Base-by-base conservation (phyloP, 352 stramenopile species). In the Pythium guiyangense region DNA sequence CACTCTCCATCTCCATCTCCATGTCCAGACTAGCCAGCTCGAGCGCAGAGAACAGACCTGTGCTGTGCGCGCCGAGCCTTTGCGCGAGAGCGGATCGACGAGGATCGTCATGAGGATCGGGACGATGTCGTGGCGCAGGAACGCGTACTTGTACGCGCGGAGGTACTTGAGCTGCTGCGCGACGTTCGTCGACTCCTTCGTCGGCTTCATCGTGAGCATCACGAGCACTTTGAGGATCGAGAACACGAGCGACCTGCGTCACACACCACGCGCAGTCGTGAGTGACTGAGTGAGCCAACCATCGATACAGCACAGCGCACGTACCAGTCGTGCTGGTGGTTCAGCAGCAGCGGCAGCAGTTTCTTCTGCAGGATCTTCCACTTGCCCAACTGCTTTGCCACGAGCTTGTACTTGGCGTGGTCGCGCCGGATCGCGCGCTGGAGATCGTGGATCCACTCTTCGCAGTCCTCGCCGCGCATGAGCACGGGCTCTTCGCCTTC, bases 281-380 rank as follows among this genome's bases (percentile, higher is more conserved):
- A 29, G n/a, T 26, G 6, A 15, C 29, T 10, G 12, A 42, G 8
- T 42, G 11, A 14, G 1, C 25, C 0, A 9, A 15, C 17, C 2
- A 20, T 10, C 4, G 20, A 51, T 9, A 53, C 12, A 51, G 18
- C 22, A 22, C 22, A 22, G 22, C 22, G 15, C 3, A 54, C 51
- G 9, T 46, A 73, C 72, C 78, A 90, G 69, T 95, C 86, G 62
- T 92, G 75, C 57, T 96, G 86, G 60, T 96, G 84, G 57, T 93
- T 90, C 26, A 94, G 64, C 8, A 96, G 63, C 55, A 96, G 59
- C 42, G 83, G 86, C 49, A 96, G 62, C 15, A 96, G 75, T 59
- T 94, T 94, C 56, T 92, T 92, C 68, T 96, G 81, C 54, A 96
- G 53, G 48, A 96, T 79, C 56, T 90, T 88, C 85, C 84, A 96